phyloP scores from a whole-genome alignment of 1,284 basidiomycete genomes.

The Bothia castanella region DNA sequence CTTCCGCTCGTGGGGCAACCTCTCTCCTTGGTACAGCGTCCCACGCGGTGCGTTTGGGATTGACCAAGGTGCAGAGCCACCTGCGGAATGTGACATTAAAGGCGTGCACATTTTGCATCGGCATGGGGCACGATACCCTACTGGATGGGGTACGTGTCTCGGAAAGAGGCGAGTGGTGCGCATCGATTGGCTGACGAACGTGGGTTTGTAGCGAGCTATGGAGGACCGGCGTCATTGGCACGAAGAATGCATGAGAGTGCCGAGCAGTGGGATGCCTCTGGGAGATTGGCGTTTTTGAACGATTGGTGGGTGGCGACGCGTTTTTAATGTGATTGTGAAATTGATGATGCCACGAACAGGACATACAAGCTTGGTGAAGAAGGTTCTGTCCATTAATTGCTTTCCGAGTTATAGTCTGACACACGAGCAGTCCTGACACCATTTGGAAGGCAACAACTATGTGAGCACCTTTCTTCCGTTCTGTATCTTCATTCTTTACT shows the following conservation, averaged over 20 bases:
- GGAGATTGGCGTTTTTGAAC: constrained; percentile 69
- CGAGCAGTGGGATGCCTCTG: constrained; percentile 57
- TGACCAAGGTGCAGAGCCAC: constrained; percentile 64
- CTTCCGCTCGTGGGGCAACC: constrained; percentile 77
- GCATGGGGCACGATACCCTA: constrained; percentile 79
- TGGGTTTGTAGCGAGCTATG: no score
- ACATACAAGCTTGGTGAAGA: constrained; percentile 81
- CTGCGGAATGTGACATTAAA: constrained; percentile 65
- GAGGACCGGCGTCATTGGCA: no score
- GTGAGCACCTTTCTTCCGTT: constrained; percentile 39
- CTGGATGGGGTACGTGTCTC: constrained; percentile 49
- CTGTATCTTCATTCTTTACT: background rate
- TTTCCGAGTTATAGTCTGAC: background rate
- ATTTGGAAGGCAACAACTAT: constrained; percentile 77
- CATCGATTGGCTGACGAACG: background rate
- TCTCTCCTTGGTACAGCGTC: constrained; percentile 83
- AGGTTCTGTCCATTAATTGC: constrained; percentile 37
- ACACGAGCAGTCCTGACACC: constrained; percentile 63
- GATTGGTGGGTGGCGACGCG: constrained; percentile 51
- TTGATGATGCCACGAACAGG: constrained; percentile 37
- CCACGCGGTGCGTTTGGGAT: constrained; percentile 66
- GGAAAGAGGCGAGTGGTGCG: no score
- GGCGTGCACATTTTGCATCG: constrained; percentile 76
- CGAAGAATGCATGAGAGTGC: constrained; percentile 52
- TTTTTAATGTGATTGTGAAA: background rate